These are phyloP conservation scores for Sisymbrium irio DNA, from an alignment of 345 rosid species.

Conservation along the genomic window DNA sequence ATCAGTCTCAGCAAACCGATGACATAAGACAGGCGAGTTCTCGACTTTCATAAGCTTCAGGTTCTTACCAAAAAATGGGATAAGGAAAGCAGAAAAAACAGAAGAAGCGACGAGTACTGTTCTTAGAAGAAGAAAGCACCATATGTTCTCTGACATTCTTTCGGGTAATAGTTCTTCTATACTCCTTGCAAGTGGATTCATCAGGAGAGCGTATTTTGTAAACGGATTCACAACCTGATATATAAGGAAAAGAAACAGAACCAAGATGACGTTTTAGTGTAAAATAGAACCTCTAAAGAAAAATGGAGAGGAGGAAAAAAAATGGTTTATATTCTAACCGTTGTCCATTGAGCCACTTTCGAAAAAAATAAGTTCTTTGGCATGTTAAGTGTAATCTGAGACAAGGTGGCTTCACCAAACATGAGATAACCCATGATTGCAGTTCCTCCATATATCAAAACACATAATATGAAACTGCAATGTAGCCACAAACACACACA, in stretches of 20 bases:
- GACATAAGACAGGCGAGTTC: neutral
- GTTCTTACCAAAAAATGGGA: conserved; percentile 81
- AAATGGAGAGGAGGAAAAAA: neutral
- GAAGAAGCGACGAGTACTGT: conserved; percentile 72
- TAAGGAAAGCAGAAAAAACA: conserved; percentile 70
- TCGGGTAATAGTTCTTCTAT: conserved; percentile 85
- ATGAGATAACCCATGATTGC: conserved; percentile 79
- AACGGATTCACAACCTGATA: conserved; percentile 86
- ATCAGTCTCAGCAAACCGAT: neutral
- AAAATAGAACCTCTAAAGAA: neutral
- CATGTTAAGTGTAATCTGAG: conserved; percentile 90
- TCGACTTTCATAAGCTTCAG: neutral
- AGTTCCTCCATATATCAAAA: conserved; percentile 65
- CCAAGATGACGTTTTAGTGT: conserved; percentile 1
- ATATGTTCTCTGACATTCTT: conserved; percentile 44
- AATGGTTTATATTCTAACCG: conserved; percentile 45
- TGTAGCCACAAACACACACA: neutral
- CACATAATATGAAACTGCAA: conserved; percentile 69
- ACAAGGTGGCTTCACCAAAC: conserved; percentile 83
- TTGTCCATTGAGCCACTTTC: conserved; percentile 78
- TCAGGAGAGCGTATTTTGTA: conserved; percentile 79
- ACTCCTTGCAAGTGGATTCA: conserved; percentile 86
- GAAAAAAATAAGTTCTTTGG: conserved; percentile 58
- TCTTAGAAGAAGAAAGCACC: conserved; percentile 71
- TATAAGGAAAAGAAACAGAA: conserved; percentile 12